Conservation (phyloP, 2,329 filamentous ascomycete species). For the Paracamarosporium sp. region DNA sequence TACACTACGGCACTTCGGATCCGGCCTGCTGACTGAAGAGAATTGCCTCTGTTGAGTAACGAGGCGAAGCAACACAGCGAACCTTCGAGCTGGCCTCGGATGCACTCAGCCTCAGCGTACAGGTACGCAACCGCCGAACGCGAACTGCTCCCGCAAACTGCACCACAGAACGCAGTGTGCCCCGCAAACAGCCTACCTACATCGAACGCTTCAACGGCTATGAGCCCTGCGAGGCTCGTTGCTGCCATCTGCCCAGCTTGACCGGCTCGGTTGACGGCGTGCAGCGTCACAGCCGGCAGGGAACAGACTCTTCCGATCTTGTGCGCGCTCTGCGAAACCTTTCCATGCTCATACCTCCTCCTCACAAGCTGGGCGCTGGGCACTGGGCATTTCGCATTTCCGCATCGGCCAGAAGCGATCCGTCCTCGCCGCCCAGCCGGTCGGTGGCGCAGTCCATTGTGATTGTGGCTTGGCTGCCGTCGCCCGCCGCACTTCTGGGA, state of each 20-base stretch:
- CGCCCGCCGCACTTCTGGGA: neutral
- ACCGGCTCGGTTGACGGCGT: neutral
- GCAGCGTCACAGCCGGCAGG: constrained; percentile 15
- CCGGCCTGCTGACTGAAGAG: constrained; percentile 31
- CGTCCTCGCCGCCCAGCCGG: neutral
- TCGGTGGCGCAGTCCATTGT: neutral
- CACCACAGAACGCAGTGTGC: neutral
- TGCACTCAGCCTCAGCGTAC: constrained; percentile 36
- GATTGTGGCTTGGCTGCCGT: neutral
- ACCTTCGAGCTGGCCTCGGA: constrained; percentile 22
- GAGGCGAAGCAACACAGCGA: constrained; percentile 37
- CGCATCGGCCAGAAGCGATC: neutral
- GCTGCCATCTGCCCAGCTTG: neutral
- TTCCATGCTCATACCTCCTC: constrained; percentile 14
- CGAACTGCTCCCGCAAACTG: neutral
- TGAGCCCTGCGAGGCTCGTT: neutral
- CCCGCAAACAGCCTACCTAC: constrained; percentile 10
- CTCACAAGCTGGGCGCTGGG: constrained; percentile 5
- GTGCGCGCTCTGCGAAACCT: constrained; percentile 23
- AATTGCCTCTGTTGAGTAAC: constrained; percentile 20
- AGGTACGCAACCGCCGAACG: neutral
- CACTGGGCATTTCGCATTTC: constrained; percentile 1
- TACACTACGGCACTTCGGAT: constrained; percentile 23
- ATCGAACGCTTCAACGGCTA: neutral
- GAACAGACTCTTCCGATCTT: constrained; percentile 29